phyloP scores from a whole-genome alignment of 768 basidiomycete genomes.

The Porphyrellus cyaneotinctus region DNA sequence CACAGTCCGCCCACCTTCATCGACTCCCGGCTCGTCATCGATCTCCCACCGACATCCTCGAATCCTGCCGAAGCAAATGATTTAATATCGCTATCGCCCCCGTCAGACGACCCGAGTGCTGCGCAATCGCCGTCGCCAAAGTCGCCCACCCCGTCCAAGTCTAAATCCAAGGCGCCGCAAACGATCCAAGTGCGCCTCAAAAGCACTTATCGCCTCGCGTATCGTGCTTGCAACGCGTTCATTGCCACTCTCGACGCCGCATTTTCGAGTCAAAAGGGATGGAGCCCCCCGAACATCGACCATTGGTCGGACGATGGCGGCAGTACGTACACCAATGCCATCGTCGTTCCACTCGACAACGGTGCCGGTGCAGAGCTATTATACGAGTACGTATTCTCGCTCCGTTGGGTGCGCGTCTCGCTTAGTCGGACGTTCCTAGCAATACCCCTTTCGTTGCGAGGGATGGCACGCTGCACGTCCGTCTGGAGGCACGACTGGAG shows the following conservation, averaged over 20 bases:
- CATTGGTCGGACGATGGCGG: conserved; percentile 11
- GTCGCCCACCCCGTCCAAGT: background rate
- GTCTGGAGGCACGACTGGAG: conserved; percentile 43
- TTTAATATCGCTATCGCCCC: conserved; percentile 9
- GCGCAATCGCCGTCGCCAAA: background rate
- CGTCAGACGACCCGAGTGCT: background rate
- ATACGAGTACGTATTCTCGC: conserved; percentile 42
- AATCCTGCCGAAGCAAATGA: background rate
- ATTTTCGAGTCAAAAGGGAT: conserved; percentile 1
- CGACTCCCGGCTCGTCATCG: conserved; percentile 48
- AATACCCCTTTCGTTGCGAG: conserved; percentile 44
- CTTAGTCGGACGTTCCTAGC: conserved; percentile 20
- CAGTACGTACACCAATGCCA: conserved; percentile 17
- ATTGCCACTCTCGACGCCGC: conserved; percentile 2
- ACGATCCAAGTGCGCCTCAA: conserved; percentile 32
- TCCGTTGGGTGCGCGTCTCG: background rate
- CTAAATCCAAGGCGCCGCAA: conserved; percentile 3
- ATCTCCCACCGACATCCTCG: conserved; percentile 25
- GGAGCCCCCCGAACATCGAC: conserved; percentile 9
- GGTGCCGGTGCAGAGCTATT: conserved; percentile 42
- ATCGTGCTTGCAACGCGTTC: conserved; percentile 13
- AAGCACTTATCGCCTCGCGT: conserved; percentile 20
- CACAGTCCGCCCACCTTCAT: conserved; percentile 57
- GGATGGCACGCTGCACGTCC: conserved; percentile 43
- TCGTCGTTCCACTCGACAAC: conserved; percentile 41